Percentiles rank a stretch among this genome's conserved stretches.
These are phyloP conservation scores for Scedosporium apiospermum DNA, from an alignment of 2,329 filamentous ascomycete species.

Conservation along the genomic window DNA sequence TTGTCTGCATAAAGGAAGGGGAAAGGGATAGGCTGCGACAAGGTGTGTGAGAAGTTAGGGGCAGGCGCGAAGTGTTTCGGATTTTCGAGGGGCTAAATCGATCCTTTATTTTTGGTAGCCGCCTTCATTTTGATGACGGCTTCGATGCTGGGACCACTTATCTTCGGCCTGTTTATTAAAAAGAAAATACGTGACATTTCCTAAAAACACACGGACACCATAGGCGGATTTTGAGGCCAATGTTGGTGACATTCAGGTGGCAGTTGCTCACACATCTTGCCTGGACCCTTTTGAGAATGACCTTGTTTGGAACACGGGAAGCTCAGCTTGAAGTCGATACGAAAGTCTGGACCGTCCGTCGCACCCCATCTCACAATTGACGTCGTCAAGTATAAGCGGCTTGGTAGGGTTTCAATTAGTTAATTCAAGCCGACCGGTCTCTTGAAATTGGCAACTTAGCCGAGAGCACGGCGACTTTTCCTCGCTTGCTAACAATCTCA, in stretches of 20 bases:
- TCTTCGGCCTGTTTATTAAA: neutral
- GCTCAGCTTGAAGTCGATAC: neutral
- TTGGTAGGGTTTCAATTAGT: neutral
- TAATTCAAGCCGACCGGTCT: neutral
- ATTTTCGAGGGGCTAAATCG: neutral
- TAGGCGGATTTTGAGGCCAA: neutral
- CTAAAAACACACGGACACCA: neutral
- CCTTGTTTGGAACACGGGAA: neutral
- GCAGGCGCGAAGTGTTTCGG: conserved; percentile 1
- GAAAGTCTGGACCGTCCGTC: neutral
- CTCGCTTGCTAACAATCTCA: neutral
- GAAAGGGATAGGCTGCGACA: neutral
- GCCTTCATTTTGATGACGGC: neutral
- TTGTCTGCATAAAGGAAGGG: conserved; percentile 2
- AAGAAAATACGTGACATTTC: neutral
- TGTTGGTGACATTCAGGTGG: neutral
- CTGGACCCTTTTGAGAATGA: neutral
- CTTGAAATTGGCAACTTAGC: conserved; percentile 2
- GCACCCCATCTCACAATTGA: neutral
- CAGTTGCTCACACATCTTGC: too few relatives aligned
- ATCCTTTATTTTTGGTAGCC: neutral
- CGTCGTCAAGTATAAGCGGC: neutral
- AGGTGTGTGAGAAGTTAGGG: neutral
- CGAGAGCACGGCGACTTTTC: neutral
- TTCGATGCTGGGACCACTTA: neutral